phyloP scores from a whole-genome alignment of 306 rosid genomes.

The Alnus glutinosa region DNA sequence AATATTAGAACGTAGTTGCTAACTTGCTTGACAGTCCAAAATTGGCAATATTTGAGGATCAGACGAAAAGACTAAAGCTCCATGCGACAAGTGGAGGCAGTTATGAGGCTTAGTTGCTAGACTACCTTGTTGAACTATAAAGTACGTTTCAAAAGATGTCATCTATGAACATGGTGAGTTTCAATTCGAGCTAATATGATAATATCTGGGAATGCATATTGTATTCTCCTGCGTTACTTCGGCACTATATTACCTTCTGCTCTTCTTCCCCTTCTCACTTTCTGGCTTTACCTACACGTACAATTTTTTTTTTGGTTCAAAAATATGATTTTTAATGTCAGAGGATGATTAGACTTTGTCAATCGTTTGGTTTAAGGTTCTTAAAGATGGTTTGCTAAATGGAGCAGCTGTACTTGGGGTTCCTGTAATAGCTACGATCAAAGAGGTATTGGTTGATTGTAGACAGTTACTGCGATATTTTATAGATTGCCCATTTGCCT shows the following conservation, averaged over 20 bases:
- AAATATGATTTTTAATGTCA: no score
- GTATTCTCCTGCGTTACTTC: not conserved
- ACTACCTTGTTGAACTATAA: not conserved
- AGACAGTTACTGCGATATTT: not conserved
- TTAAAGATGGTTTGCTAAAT: slow-evolving; percentile 71
- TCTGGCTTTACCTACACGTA: no score
- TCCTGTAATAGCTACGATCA: slow-evolving; percentile 93
- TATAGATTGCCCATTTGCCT: not conserved
- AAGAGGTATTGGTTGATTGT: slow-evolving; percentile 62
- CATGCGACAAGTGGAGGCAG: not conserved
- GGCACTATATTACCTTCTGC: not conserved
- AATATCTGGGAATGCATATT: not conserved
- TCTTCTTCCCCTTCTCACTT: not conserved
- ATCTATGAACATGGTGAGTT: not conserved
- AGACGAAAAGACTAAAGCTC: not conserved
- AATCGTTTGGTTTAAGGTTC: slow-evolving; percentile 58
- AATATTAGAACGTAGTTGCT: not conserved
- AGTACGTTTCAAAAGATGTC: not conserved
- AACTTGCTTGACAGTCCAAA: not conserved
- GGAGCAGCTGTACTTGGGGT: slow-evolving; percentile 98
- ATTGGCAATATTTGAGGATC: not conserved
- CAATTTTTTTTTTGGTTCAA: no score
- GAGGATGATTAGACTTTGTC: slow-evolving; percentile 22
- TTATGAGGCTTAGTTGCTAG: not conserved
- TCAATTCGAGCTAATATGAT: not conserved